Evolutionary conservation across 805 yeast genomes (phyloP).

Genomic region (Kuraishia molischiana): DNA sequence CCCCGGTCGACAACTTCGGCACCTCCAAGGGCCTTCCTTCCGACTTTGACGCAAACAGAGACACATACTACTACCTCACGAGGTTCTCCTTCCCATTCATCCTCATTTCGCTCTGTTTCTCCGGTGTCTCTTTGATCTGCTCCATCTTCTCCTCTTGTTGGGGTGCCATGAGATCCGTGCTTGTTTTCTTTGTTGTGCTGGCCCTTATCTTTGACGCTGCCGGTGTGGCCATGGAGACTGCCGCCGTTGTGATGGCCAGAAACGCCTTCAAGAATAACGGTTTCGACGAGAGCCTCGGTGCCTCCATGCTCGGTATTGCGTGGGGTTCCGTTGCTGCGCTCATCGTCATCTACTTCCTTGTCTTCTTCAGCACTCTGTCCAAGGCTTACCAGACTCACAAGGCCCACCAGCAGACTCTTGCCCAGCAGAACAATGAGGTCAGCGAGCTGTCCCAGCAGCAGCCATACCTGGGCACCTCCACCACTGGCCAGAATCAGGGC

Average conservation of each 20-base stretch:
- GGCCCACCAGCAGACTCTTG: constrained; percentile 23
- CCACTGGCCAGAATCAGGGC: constrained; percentile 16
- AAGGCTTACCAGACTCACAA: constrained; percentile 42
- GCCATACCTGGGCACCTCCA: constrained; percentile 16
- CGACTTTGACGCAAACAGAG: constrained; percentile 43
- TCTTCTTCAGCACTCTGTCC: constrained; percentile 40
- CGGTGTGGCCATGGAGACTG: constrained; percentile 66
- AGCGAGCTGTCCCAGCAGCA: constrained; percentile 2
- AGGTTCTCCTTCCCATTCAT: constrained; percentile 58
- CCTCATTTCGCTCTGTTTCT: constrained; percentile 48
- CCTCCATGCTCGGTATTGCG: constrained; percentile 46
- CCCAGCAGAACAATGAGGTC: constrained; percentile 7
- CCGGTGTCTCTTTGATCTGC: constrained; percentile 51
- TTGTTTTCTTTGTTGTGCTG: constrained; percentile 37
- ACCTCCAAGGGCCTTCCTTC: constrained; percentile 42
- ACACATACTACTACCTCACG: constrained; percentile 51
- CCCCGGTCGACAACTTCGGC: constrained; percentile 66
- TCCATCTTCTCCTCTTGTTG: constrained; percentile 50
- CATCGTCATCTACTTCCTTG: constrained; percentile 37
- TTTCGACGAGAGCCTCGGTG: constrained; percentile 39
- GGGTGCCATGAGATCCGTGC: constrained; percentile 40
- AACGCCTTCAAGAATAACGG: constrained; percentile 49
- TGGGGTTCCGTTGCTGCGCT: constrained; percentile 63
- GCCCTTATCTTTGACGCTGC: constrained; percentile 48
- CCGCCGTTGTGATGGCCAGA: constrained; percentile 67